phyloP scores from a whole-genome alignment of 2,329 filamentous ascomycete species.

The Thermothelomyces thermophilus region DNA sequence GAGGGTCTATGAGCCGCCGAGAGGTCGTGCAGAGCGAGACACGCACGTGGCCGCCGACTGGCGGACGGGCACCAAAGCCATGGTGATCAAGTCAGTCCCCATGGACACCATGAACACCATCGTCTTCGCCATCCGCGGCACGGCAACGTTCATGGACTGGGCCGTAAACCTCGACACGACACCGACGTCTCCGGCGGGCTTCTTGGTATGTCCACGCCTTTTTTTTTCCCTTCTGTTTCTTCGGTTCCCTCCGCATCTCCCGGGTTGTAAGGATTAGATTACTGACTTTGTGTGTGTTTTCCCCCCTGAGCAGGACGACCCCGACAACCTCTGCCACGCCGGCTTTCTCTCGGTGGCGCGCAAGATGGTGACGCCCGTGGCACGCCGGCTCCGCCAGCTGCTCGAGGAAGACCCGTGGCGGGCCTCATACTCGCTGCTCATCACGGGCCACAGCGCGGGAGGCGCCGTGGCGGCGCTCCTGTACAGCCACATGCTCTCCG shows the following conservation, averaged over 20 bases:
- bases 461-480: conserved; percentile 76
- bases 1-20: conserved; percentile 62
- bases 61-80: conserved; percentile 71
- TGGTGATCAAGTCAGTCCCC: conserved; percentile 75
- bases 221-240: fast-evolving
- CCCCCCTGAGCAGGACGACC: conserved; percentile 48
- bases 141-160: conserved; percentile 78
- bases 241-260: too few species aligned
- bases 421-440: conserved; percentile 62
- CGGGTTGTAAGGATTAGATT: too few species aligned
- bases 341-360: conserved; percentile 72
- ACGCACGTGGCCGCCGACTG: conserved; percentile 66
- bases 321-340: conserved; percentile 69
- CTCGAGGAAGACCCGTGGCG: conserved; percentile 65
- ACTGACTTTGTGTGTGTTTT: background rate
- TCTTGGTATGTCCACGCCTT: conserved; percentile 40
- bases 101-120: conserved; percentile 73
- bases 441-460: conserved; percentile 82
- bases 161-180: conserved; percentile 69
- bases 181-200: conserved; percentile 58
- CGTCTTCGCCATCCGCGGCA: conserved; percentile 78
- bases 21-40: conserved; percentile 52
- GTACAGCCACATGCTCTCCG: conserved; percentile 73
- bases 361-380: conserved; percentile 68
- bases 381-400: conserved; percentile 60